Percentiles rank a stretch among this genome's conserved stretches.
Evolutionary conservation across 2,329 filamentous ascomycete species (phyloP).

Genomic region (Colletotrichum higginsianum): DNA sequence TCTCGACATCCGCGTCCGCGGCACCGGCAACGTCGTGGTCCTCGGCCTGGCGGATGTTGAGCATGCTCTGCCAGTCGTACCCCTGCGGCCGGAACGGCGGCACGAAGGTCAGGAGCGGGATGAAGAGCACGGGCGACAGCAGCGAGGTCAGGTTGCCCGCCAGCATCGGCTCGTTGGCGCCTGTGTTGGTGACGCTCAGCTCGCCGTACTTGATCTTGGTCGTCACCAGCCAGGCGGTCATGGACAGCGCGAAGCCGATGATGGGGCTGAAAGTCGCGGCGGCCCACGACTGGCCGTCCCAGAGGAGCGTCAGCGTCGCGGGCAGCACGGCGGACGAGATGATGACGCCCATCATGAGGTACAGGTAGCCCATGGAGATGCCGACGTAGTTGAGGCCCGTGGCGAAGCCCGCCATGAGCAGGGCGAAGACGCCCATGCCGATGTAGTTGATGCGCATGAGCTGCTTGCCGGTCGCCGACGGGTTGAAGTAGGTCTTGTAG

Average conservation of each 20-base stretch:
- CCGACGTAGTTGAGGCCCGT: slow-evolving; percentile 78
- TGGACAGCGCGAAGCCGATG: slow-evolving; percentile 76
- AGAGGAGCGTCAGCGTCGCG: slow-evolving; percentile 80
- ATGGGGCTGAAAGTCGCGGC: slow-evolving; percentile 80
- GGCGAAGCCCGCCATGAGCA: slow-evolving; percentile 82
- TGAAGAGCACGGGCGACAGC: slow-evolving; percentile 78
- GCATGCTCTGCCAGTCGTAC: slow-evolving; percentile 87
- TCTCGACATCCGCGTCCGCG: slow-evolving; percentile 76
- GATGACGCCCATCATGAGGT: slow-evolving; percentile 87
- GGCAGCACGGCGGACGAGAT: slow-evolving; percentile 84
- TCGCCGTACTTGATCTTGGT: slow-evolving; percentile 76
- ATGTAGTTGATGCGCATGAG: slow-evolving; percentile 83
- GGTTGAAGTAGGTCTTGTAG: slow-evolving; percentile 87
- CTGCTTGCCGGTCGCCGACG: slow-evolving; percentile 75
- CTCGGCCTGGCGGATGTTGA: slow-evolving; percentile 78
- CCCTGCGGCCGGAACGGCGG: slow-evolving; percentile 62
- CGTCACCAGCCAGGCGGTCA: slow-evolving; percentile 85
- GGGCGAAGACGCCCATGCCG: slow-evolving; percentile 73
- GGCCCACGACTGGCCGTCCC: slow-evolving; percentile 72
- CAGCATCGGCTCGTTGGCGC: slow-evolving; percentile 85
- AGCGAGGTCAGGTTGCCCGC: slow-evolving; percentile 85
- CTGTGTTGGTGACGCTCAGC: slow-evolving; percentile 78
- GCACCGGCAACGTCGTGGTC: slow-evolving; percentile 77
- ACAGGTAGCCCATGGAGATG: slow-evolving; percentile 85
- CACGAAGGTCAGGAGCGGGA: slow-evolving; percentile 77